Evolutionary conservation across 2,329 filamentous ascomycete genomes (phyloP), one percentile per base, ranked within the genome.

Genomic region (Aspergillus neotritici): DNA sequence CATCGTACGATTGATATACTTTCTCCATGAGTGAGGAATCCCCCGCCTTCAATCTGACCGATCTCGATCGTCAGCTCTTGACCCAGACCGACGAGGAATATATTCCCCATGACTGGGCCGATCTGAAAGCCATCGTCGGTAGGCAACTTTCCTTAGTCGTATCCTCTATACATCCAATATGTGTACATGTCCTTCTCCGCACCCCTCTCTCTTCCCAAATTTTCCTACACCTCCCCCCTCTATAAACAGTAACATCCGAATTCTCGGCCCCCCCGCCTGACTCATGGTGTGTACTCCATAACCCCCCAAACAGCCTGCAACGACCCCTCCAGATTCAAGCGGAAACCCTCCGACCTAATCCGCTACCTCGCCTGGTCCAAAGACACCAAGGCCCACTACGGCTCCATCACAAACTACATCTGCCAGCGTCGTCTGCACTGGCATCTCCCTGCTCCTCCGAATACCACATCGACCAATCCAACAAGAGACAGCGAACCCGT

Each of bases 321-420:
- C 55, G 68, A 73, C 46, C 76, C 83, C 43, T 73, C 74, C 47
- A 63, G 73, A 29, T 66, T 83, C 9, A 79, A 77, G 56, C 75
- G 80, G 51, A 74, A 72, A 60, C 80, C 80, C 15, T 79, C 75
- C 48, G 74, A 79, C 51, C 66, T 82, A 12, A 69, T 70, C 57
- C 73, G 75, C 41, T 83, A 83, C 55, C 69, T 82, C n/a, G 68
- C 70, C 28, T 83, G 79, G 79, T 75, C 74, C 3, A 63, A 65
- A 32, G 63, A 73, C 30, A 76, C 72, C 32, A 80, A 80, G 53
- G 57, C 63, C n/a, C 56, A 69, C 31, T 79, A 79, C 58, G 78
- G 78, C 39, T 70, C 70, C 31, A 76, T 79, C 36, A 76, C 73
- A 37, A 69, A 74, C 44, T 83, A 76, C 57, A 71, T 83, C 31